phyloP scores from a whole-genome alignment of 805 yeast species.

The Wickerhamomyces queroliae region DNA sequence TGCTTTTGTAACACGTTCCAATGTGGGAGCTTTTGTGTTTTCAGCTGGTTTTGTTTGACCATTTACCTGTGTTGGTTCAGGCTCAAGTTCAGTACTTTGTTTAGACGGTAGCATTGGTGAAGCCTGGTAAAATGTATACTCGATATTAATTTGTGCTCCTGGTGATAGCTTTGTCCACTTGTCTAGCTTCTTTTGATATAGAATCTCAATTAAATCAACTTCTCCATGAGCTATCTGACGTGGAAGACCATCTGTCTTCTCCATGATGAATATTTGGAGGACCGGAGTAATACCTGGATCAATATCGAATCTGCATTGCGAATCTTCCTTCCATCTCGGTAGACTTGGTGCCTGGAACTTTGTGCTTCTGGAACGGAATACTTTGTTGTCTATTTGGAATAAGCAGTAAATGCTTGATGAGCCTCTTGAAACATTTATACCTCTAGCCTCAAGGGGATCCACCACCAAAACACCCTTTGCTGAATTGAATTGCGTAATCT shows the following conservation, averaged over 20 bases:
- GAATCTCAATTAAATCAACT: constrained; percentile 10
- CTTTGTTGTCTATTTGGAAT: constrained; percentile 17
- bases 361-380: constrained; percentile 9
- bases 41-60: neutral
- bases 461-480: constrained; percentile 20
- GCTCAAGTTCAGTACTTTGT: constrained; percentile 1
- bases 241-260: constrained; percentile 9
- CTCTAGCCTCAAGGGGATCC: constrained; percentile 19
- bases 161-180: constrained; percentile 11
- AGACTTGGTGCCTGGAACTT: neutral
- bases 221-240: constrained; percentile 12
- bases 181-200: constrained; percentile 10
- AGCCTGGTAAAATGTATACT: constrained; percentile 18
- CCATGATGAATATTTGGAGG: constrained; percentile 14
- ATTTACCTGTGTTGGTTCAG: neutral
- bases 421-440: constrained; percentile 1
- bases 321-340: constrained; percentile 16
- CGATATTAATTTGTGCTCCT: constrained; percentile 14
- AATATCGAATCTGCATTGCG: constrained; percentile 20
- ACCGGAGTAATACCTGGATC: constrained; percentile 9
- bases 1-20: constrained; percentile 1
- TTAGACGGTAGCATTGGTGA: constrained; percentile 20
- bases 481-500: constrained; percentile 1
- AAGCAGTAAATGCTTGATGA: constrained; percentile 11
- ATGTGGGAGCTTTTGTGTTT: too few species aligned